Evolutionary conservation across 2,329 filamentous ascomycete species (phyloP).

Genomic region (Exophiala xenobiotica): DNA sequence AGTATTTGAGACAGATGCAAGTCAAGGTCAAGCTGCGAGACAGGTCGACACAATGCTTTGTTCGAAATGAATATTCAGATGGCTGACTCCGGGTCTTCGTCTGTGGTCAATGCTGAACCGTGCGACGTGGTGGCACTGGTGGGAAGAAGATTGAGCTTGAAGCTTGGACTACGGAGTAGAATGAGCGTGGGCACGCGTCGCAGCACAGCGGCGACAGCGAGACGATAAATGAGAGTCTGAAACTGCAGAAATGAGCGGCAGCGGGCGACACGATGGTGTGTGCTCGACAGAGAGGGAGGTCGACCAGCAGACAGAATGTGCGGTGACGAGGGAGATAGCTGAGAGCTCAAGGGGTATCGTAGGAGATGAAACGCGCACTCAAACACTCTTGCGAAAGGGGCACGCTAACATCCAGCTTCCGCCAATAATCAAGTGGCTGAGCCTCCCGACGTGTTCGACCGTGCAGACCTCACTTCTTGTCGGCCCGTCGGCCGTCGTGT

Average conservation of each 20-base stretch:
- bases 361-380: conserved; percentile 1
- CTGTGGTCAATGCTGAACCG: not conserved
- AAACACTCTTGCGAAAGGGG: not conserved
- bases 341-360: not conserved
- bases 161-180: not conserved
- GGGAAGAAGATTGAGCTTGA: not conserved
- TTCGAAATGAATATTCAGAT: not conserved
- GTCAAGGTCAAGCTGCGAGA: not conserved
- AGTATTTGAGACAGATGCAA: not conserved
- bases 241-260: not conserved
- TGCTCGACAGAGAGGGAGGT: not conserved
- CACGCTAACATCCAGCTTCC: not conserved
- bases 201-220: not conserved
- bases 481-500: too few species aligned
- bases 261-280: not conserved
- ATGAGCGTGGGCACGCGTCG: not conserved
- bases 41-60: not conserved
- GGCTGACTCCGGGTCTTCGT: not conserved
- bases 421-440: too few species aligned
- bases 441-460: too few species aligned
- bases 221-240: not conserved
- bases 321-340: not conserved
- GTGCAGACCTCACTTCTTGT: too few species aligned
- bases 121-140: not conserved
- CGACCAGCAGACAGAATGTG: not conserved